phyloP scores from a whole-genome alignment of 2,329 filamentous ascomycete genomes.

The Penicillium sumatraense region DNA sequence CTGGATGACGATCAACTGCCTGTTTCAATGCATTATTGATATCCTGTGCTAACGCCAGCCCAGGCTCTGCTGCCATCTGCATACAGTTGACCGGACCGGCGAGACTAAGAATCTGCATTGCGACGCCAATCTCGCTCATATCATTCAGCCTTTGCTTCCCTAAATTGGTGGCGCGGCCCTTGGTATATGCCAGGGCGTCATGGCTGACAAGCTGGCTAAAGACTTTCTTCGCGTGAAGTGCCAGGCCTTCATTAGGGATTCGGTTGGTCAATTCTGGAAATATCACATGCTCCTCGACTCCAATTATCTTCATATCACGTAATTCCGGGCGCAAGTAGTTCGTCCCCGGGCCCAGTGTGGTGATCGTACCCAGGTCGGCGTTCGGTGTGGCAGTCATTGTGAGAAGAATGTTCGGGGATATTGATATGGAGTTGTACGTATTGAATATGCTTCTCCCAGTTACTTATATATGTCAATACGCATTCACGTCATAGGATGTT shows the following conservation, averaged over 20 bases:
- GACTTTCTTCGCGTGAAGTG: not conserved
- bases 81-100: not conserved
- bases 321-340: not conserved
- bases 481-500: not conserved
- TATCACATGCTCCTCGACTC: not conserved
- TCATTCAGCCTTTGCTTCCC: not conserved
- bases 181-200: not conserved
- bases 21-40: not conserved
- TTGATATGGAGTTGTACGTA: not conserved
- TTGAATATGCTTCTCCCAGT: not conserved
- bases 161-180: not conserved
- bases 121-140: not conserved
- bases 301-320: not conserved
- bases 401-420: not conserved
- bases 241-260: not conserved
- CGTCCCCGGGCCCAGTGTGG: not conserved
- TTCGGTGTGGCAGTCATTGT: not conserved
- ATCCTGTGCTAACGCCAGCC: not conserved
- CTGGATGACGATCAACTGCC: not conserved
- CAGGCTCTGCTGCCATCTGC: not conserved
- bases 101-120: not conserved
- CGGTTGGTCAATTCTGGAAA: not conserved
- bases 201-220: not conserved
- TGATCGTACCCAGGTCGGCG: not conserved
- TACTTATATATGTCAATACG: not conserved